Evolutionary conservation across 345 rosid species (phyloP).

Genomic region (Eucalyptus tenuipes): DNA sequence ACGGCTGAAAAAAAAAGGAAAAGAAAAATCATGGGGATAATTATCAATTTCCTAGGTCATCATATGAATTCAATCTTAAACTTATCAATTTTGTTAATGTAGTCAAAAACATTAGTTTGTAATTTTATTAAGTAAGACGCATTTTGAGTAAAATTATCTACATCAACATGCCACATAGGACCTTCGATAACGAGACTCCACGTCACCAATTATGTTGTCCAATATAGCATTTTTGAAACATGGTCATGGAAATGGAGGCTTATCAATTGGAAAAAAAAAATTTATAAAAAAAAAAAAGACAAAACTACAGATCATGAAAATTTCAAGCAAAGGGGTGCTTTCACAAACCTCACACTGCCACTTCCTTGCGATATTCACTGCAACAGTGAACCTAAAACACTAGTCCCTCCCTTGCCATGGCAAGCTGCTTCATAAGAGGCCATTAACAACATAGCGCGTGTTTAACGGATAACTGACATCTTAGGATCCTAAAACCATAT

Average conservation of each 20-base stretch:
- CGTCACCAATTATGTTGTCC: neutral
- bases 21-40: neutral
- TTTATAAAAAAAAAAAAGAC: neutral
- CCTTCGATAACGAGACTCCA: rapidly evolving
- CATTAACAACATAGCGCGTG: neutral
- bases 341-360: neutral
- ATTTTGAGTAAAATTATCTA: neutral
- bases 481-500: neutral
- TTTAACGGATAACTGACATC: neutral
- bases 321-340: neutral
- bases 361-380: neutral
- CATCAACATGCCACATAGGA: neutral
- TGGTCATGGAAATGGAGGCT: neutral
- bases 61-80: rapidly evolving
- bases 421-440: neutral
- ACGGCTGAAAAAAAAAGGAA: neutral
- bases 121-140: rapidly evolving
- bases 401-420: neutral
- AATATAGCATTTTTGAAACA: neutral
- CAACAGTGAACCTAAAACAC: neutral
- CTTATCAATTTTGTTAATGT: neutral
- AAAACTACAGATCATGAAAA: neutral
- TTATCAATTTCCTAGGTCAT: neutral
- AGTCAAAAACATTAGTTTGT: rapidly evolving
- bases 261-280: neutral